A percentile compares a stretch with the other conserved stretches of the same genome.
Conservation (phyloP, 1,284 basidiomycete species). For the Cryptococcus sp. region DNA sequence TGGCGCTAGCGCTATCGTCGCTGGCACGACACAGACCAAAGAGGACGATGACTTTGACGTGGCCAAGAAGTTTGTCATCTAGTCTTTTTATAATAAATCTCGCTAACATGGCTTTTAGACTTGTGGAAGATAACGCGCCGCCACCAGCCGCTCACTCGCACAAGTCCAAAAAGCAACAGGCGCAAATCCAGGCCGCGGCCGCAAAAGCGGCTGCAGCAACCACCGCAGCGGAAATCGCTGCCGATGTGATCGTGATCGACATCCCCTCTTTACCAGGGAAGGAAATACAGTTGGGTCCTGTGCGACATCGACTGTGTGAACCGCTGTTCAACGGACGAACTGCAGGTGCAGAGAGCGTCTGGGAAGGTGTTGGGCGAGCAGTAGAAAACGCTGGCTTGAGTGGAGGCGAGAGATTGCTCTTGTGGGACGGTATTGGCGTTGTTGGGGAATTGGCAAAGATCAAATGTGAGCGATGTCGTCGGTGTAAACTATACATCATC, state of each 20-base stretch:
- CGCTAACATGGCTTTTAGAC: conserved; percentile 21
- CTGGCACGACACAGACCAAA: conserved; percentile 56
- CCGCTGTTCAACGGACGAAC: conserved; percentile 64
- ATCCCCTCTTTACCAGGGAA: conserved; percentile 72
- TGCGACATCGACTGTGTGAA: conserved; percentile 86
- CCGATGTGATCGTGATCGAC: conserved; percentile 37
- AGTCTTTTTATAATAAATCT: conserved; percentile 17
- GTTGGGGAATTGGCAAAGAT: conserved; percentile 77
- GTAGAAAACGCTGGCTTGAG: conserved; percentile 38
- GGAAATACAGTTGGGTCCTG: conserved; percentile 76
- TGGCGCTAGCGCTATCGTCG: conserved; percentile 20
- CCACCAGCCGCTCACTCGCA: conserved; percentile 46
- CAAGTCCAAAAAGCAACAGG: conserved; percentile 56
- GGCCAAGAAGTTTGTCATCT: conserved; percentile 55
- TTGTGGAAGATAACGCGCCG: conserved; percentile 40
- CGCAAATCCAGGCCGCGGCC: conserved; percentile 63
- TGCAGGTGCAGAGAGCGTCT: conserved; percentile 59
- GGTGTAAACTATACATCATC: neutral
- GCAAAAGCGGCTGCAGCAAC: conserved; percentile 64
- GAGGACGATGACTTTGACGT: conserved; percentile 75
- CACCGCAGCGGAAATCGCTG: conserved; percentile 60
- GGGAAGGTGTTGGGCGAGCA: conserved; percentile 49
- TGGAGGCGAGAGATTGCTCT: conserved; percentile 62
- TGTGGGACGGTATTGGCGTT: conserved; percentile 80
- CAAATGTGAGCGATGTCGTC: conserved; percentile 62